Percentiles rank a stretch among this genome's conserved stretches.
phyloP scores from a whole-genome alignment of 129 eudicot species.

The Helianthus tuberosus region DNA sequence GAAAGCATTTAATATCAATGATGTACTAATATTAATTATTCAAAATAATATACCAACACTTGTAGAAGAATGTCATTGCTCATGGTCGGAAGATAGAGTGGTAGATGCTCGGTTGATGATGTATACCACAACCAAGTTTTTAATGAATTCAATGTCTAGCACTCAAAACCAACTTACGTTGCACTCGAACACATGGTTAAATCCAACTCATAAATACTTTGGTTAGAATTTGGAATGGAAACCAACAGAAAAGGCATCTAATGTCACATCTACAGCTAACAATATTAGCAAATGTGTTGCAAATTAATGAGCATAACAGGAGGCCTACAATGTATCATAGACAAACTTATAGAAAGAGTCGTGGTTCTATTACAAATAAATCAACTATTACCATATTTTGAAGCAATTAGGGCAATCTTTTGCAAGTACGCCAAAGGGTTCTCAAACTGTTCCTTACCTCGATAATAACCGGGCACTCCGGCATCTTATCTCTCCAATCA shows the following conservation, averaged over 20 bases:
- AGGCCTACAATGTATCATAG: not conserved
- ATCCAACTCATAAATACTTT: too few relatives aligned
- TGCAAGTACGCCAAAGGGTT: slow-evolving; percentile 54
- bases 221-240: not conserved
- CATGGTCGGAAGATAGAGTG: too few relatives aligned
- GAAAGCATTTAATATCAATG: too few relatives aligned
- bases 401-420: slow-evolving; percentile 47
- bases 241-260: not conserved
- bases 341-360: not conserved
- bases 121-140: too few relatives aligned
- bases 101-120: too few relatives aligned
- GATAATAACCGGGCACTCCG: too few relatives aligned
- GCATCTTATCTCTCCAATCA: slow-evolving; percentile 40
- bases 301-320: not conserved
- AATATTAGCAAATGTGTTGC: not conserved
- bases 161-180: not conserved
- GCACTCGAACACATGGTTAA: too few relatives aligned
- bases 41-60: too few relatives aligned
- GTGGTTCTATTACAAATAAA: not conserved
- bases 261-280: not conserved
- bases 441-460: slow-evolving; percentile 46
- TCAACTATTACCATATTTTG: slow-evolving; percentile 43
- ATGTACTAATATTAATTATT: too few relatives aligned
- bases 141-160: not conserved
- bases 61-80: too few relatives aligned